Conservation (phyloP, 768 basidiomycete genomes). For the Tephrocybe sp. region DNA sequence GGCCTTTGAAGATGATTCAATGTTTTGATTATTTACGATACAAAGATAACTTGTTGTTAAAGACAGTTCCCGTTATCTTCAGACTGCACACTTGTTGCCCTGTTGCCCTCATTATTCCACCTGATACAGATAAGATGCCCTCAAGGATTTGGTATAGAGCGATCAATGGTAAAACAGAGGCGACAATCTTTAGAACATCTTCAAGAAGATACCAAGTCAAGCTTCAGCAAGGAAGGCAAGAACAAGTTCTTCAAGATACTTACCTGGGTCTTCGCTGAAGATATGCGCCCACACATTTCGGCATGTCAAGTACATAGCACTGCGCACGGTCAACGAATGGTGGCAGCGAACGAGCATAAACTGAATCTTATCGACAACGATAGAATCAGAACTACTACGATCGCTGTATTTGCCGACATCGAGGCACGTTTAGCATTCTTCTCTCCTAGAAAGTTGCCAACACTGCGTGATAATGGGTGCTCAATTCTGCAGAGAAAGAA, state of each 20-base stretch:
- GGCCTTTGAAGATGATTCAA: no score
- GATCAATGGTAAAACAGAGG: conserved; percentile 67
- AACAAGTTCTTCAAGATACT: conserved; percentile 10
- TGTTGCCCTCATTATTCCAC: conserved; percentile 75
- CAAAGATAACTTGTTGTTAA: no score
- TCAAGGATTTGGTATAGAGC: conserved; percentile 85
- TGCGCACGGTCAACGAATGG: conserved; percentile 21
- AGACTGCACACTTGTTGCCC: conserved; percentile 63
- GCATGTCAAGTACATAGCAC: conserved; percentile 53
- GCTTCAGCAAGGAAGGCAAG: background rate
- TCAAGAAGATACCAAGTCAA: conserved; percentile 6
- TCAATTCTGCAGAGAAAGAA: background rate
- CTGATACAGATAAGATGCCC: conserved; percentile 58
- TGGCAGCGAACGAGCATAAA: background rate
- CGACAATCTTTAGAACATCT: conserved; percentile 57
- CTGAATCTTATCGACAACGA: background rate
- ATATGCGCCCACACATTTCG: conserved; percentile 65
- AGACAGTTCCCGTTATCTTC: no score
- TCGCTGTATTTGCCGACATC: conserved; percentile 41
- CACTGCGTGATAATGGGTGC: background rate
- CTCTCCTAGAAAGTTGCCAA: conserved; percentile 13
- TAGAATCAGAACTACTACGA: conserved; percentile 56
- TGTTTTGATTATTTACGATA: no score
- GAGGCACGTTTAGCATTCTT: conserved; percentile 6
- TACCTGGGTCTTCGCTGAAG: conserved; percentile 69